Conservation (phyloP, 2,329 filamentous ascomycete genomes). For the Fusarium armeniacum region DNA sequence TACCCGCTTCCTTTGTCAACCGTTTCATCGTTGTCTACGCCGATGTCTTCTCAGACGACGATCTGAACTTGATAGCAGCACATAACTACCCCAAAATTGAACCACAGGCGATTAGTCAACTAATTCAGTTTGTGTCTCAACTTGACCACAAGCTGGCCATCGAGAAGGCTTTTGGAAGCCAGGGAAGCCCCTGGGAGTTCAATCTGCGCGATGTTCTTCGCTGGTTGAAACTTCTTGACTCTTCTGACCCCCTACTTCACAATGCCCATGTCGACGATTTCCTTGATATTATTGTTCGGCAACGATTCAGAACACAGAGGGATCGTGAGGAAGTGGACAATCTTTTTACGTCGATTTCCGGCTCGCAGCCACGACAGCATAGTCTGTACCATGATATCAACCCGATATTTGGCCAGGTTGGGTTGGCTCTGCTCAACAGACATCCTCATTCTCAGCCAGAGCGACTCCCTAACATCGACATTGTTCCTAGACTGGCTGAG, state of each 20-base stretch:
- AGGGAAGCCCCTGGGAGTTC: constrained; percentile 92
- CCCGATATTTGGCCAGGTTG: constrained; percentile 78
- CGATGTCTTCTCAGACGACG: constrained; percentile 85
- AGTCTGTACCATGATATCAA: constrained; percentile 81
- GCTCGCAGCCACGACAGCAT: constrained; percentile 64
- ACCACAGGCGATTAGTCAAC: constrained; percentile 69
- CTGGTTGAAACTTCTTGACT: constrained; percentile 78
- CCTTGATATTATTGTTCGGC: constrained; percentile 84
- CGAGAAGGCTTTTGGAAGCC: constrained; percentile 69
- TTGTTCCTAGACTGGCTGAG: constrained; percentile 73
- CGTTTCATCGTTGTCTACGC: constrained; percentile 98
- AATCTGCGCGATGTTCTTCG: constrained; percentile 91
- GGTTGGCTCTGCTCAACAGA: constrained; percentile 78
- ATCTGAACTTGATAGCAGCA: constrained; percentile 84
- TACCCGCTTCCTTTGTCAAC: constrained; percentile 97
- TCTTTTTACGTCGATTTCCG: constrained; percentile 77
- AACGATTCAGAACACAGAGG: constrained; percentile 81
- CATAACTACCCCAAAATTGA: constrained; percentile 79
- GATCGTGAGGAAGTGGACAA: constrained; percentile 76
- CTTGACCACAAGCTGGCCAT: constrained; percentile 79
- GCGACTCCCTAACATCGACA: constrained; percentile 64
- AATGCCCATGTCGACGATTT: constrained; percentile 78
- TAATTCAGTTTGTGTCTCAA: constrained; percentile 86
- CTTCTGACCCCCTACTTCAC: constrained; percentile 70
- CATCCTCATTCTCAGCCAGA: constrained; percentile 67